phyloP scores from a whole-genome alignment of 495 filamentous ascomycete genomes.

The Neurospora sp. region DNA sequence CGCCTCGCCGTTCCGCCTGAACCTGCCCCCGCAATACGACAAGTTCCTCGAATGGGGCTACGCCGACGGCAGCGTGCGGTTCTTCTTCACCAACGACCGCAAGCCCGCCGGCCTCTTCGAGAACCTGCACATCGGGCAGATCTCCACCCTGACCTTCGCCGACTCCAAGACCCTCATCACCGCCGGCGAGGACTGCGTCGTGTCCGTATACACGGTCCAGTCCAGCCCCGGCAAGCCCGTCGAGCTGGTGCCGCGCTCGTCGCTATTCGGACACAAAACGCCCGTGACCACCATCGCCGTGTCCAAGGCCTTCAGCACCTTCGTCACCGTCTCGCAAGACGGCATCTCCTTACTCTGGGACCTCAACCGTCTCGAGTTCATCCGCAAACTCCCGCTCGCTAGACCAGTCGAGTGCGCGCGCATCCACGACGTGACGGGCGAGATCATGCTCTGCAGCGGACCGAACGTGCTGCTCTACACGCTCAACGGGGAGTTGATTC shows the following conservation, averaged over 20 bases:
- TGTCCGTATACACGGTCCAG: conserved; percentile 67
- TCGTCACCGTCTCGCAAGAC: conserved; percentile 72
- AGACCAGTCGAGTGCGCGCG: conserved; percentile 55
- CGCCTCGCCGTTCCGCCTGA: conserved; percentile 69
- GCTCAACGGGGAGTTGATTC: conserved; percentile 71
- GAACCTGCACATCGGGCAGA: conserved; percentile 80
- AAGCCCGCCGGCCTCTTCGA: conserved; percentile 72
- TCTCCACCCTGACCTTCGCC: conserved; percentile 71
- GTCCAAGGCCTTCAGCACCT: conserved; percentile 74
- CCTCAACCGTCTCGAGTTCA: conserved; percentile 76
- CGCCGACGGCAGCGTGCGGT: conserved; percentile 82
- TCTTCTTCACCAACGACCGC: conserved; percentile 58
- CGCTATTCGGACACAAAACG: conserved; percentile 79
- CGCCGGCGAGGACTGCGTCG: conserved; percentile 79
- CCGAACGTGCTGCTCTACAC: conserved; percentile 69
- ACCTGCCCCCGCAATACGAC: conserved; percentile 79
- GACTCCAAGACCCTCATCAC: conserved; percentile 87
- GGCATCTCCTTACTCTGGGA: conserved; percentile 87
- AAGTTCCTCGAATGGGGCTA: conserved; percentile 96
- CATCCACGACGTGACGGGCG: conserved; percentile 83
- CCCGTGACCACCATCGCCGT: conserved; percentile 73
- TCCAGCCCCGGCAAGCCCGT: conserved; percentile 49
- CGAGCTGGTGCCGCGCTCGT: conserved; percentile 69
- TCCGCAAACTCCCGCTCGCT: conserved; percentile 56
- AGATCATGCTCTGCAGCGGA: conserved; percentile 75